A percentile compares a stretch with the other conserved stretches of the same genome.
Evolutionary conservation across 169 alveolate genomes (phyloP).

Genomic region (Plasmodium reichenowi): DNA sequence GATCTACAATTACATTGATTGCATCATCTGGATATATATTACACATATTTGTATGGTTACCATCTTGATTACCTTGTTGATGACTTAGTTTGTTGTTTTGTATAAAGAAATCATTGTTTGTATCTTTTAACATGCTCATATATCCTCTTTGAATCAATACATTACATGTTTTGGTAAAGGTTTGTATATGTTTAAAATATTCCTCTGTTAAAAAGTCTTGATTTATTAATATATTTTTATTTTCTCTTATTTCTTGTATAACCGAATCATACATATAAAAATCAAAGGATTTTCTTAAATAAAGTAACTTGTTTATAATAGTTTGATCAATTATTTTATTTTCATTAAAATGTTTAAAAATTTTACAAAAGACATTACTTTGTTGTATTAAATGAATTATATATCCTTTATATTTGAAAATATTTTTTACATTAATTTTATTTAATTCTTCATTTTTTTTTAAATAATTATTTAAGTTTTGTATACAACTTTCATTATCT

Average conservation of each 20-base stretch:
- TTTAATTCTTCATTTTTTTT: slow-evolving; percentile 44
- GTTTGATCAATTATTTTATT: slow-evolving; percentile 14
- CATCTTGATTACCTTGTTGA: not conserved
- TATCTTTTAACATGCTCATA: not conserved
- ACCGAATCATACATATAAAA: slow-evolving; percentile 12
- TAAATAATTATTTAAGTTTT: slow-evolving; percentile 8
- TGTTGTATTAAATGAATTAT: slow-evolving; percentile 26
- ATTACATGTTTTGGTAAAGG: slow-evolving; percentile 15
- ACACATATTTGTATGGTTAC: not conserved
- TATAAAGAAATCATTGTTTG: not conserved
- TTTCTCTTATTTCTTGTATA: not conserved
- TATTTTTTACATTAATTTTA: slow-evolving; percentile 5
- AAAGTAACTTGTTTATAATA: slow-evolving; percentile 1
- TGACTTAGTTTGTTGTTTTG: not conserved
- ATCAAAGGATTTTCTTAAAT: slow-evolving; percentile 5
- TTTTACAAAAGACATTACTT: slow-evolving; percentile 17
- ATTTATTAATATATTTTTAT: not conserved
- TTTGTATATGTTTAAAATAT: slow-evolving; percentile 5
- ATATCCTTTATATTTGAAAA: slow-evolving; percentile 29
- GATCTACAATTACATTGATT: not conserved
- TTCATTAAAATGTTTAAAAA: slow-evolving; percentile 16
- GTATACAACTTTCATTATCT: slow-evolving; percentile 22
- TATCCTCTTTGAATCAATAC: not conserved
- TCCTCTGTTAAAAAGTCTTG: slow-evolving; percentile 9
- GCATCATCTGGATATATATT: not conserved